Conservation (phyloP, 2,329 filamentous ascomycete genomes). For the Sporothrix mexicana region DNA sequence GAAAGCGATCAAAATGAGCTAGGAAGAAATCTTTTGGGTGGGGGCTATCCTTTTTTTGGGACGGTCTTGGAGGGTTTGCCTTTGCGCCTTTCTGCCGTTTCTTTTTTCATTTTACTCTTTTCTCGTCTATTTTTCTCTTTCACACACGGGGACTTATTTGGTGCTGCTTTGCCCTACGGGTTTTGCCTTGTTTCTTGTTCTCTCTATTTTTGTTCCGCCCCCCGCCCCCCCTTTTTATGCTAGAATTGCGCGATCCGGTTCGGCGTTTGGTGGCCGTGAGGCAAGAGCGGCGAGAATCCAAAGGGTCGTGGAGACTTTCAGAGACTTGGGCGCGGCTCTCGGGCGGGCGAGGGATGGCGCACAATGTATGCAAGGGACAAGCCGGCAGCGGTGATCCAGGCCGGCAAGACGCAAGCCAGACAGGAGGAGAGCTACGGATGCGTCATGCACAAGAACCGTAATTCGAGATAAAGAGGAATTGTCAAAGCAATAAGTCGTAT, state of each 20-base stretch:
- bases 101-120: not conserved
- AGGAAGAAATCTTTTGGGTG: slow-evolving; percentile 18
- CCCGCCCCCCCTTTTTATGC: not conserved
- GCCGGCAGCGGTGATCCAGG: slow-evolving; percentile 1
- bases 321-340: not conserved
- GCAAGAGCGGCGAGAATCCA: not conserved
- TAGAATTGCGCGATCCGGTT: slow-evolving; percentile 29
- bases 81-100: not conserved
- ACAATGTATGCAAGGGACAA: slow-evolving; percentile 3
- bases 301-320: not conserved
- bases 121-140: not conserved
- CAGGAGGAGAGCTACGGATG: not conserved
- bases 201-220: not conserved
- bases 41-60: slow-evolving; percentile 19
- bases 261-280: slow-evolving; percentile 17
- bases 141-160: too few species aligned
- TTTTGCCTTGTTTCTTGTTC: not conserved
- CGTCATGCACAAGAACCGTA: not conserved
- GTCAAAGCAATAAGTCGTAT: too few species aligned
- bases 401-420: slow-evolving; percentile 2
- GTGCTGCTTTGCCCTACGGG: not conserved
- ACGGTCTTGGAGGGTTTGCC: not conserved
- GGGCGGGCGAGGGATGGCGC: slow-evolving; percentile 13
- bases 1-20: not conserved
- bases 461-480: not conserved